phyloP scores from a whole-genome alignment of 176 grass and related monocot species.

The Avena atlantica region DNA sequence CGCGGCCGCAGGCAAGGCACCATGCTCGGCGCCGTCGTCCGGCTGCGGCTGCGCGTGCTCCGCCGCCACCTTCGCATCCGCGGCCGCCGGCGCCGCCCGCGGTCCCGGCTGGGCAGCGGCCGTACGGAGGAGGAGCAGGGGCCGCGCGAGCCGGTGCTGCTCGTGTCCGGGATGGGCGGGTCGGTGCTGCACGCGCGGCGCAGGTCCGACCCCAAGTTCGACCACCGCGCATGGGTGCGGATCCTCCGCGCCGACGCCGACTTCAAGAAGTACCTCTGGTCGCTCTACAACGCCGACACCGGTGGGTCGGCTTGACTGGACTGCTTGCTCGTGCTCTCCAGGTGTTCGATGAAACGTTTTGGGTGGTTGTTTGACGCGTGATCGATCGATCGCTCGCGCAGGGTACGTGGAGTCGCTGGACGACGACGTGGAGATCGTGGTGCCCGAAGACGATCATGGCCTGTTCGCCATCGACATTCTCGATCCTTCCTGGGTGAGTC shows the following conservation, averaged over 20 bases:
- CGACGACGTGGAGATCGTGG: conserved; percentile 72
- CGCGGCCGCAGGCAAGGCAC: conserved; percentile 5
- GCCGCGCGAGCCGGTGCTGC: conserved; percentile 71
- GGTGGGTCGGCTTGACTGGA: conserved; percentile 46
- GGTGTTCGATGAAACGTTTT: conserved; percentile 12
- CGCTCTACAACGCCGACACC: conserved; percentile 69
- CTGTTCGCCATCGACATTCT: conserved; percentile 91
- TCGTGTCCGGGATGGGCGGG: conserved; percentile 90
- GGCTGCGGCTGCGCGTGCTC: conserved; percentile 51
- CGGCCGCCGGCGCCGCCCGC: neutral
- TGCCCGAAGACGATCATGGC: conserved; percentile 87
- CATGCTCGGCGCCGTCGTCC: conserved; percentile 53
- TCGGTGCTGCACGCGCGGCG: conserved; percentile 84
- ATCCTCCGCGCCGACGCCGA: conserved; percentile 76
- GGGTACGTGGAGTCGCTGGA: conserved; percentile 82
- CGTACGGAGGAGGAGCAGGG: neutral
- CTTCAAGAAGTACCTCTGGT: conserved; percentile 97
- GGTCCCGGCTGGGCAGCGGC: neutral
- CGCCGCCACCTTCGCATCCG: conserved; percentile 42
- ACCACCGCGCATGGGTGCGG: conserved; percentile 82
- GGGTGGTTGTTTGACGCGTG: neutral
- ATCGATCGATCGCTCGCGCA: conserved; percentile 35
- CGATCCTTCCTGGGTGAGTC: conserved; percentile 96
- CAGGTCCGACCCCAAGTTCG: conserved; percentile 55
- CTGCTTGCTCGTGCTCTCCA: neutral